Conservation (phyloP, 31 red algal genomes). For the Bonnemaisonia californica region DNA sequence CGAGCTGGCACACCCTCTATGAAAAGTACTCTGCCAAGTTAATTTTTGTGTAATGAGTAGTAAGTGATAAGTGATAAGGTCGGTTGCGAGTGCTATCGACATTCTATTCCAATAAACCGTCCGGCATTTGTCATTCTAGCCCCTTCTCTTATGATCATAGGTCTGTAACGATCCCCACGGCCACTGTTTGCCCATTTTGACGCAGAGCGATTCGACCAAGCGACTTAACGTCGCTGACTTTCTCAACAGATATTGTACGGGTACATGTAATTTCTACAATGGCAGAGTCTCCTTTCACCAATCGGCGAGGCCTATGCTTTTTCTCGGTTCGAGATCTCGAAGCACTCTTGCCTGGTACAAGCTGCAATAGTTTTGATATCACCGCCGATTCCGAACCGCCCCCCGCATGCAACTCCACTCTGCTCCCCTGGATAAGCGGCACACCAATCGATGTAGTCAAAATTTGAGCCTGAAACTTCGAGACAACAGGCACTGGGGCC, state of each 20-base stretch:
- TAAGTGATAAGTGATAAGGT: too few species aligned
- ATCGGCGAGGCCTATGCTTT: slow-evolving; percentile 42
- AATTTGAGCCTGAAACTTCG: slow-evolving; percentile 50
- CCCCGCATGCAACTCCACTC: slow-evolving; percentile 64
- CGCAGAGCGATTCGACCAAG: slow-evolving; percentile 64
- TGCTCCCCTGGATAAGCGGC: slow-evolving; percentile 65
- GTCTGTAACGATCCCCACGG: slow-evolving; percentile 59
- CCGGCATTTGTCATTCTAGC: too few species aligned
- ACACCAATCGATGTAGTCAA: slow-evolving; percentile 19
- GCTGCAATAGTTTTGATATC: slow-evolving; percentile 50
- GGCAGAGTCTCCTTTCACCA: slow-evolving; percentile 58
- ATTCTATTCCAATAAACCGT: too few species aligned
- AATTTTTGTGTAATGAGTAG: too few species aligned
- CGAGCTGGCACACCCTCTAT: too few species aligned
- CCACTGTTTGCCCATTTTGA: slow-evolving; percentile 51
- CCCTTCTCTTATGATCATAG: too few species aligned
- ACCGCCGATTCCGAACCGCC: slow-evolving; percentile 51
- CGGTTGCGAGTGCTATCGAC: too few species aligned
- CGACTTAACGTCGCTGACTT: slow-evolving; percentile 26
- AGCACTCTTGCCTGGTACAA: slow-evolving; percentile 3
- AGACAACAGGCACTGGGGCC: slow-evolving; percentile 21
- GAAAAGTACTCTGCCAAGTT: too few species aligned
- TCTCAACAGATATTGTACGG: slow-evolving; percentile 47
- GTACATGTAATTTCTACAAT: slow-evolving; percentile 58
- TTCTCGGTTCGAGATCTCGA: slow-evolving; percentile 23